Evolutionary conservation across 2,329 filamentous ascomycete species (phyloP), one percentile per base, ranked within the genome.

Genomic region (Kalmusia sp.): DNA sequence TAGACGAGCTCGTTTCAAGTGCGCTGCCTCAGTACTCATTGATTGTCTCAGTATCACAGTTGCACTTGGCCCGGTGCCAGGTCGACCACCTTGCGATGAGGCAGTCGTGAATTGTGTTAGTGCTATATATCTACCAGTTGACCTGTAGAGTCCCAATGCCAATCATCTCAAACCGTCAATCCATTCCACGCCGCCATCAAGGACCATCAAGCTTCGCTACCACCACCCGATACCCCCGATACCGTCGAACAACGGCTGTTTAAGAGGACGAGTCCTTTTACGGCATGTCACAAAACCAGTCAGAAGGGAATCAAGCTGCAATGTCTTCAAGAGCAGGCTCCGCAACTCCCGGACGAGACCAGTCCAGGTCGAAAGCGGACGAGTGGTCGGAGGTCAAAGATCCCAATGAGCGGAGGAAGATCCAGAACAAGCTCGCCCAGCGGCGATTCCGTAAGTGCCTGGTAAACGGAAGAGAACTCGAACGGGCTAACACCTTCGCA

Each of bases 401-500:
- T 62, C 87, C 87, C 0, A 86, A 86, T 55, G 87, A 91, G 75
- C 82, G 89, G 67, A 80, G 89, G 57, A 86, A 88, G 55, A 88
- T 92, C 45, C 89, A 92, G 70, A 92, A 92, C 69, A 84, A 88
- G 49, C 83, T 91, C 55, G 89, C 89, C 2, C 89, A 92, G 66
- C 82, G 89, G 61, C 91, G 91, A 64, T 92, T 91, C 62, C 82
- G 89, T 92, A 81, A 67, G 87, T 77, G 38, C 14, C 15, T 41
- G 11, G 27, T 28, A 3, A 11, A 22, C 4, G 6, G 25, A 41
- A 17, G 9, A 25, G 33, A 6, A 11, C 35, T 25, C 27, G 14
- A 8, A 37, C 31, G 38, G 28, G 49, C 57, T 59, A 37, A 64
- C 38, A 17, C 6, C 15, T 2, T 4, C 17, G 6, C 41, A 91